Evolutionary conservation across 1,284 basidiomycete genomes (phyloP), one percentile per base, ranked within the genome.

Genomic region (Marasmius sp.): DNA sequence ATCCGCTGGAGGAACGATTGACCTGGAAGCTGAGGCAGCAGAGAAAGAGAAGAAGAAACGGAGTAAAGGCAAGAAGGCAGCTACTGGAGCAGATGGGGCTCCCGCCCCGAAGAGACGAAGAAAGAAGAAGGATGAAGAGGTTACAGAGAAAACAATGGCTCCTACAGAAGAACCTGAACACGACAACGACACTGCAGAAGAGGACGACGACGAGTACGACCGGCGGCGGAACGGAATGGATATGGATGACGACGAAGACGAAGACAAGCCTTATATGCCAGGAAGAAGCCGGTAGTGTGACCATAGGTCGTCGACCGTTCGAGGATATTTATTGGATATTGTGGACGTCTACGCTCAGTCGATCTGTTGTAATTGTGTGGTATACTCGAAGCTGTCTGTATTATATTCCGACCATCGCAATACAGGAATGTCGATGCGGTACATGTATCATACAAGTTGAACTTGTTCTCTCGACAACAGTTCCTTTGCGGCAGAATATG

Each of bases 1-100:
- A 0, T 91, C 91, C 6, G 88, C 89, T 50, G 91, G 89, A 8
- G 90, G 91, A 1, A 90, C 88, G 0, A 84, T 92, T 60, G 84
- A 89, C 67, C 77, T 91, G 58, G 87, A 89, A 64, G 82, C 82
- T 14, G 85, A 89, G 68, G 79, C 72, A 9, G 77, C 76, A 10
- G 88, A 85, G 64, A 76, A 74, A 47, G 76, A 76, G 53, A 83
- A 79, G 68, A 85, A 85, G 63, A 87, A 84, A 72, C 77, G 84
- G 55, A 81, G 84, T 16, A 84, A 81, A 65, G 81, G 81, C 45
- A 84, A 80, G 73, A 81, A 79, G 67, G 80, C 81, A 37, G 77
- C 79, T 0, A 72, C 72, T 14, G 72, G 68, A 39, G 75, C 75
- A 33, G 73, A 59, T 14, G 64, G 63, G 16, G 70, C 60, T 12